phyloP scores from a whole-genome alignment of 1,284 basidiomycete genomes.

The Ustilago vetiveriae region DNA sequence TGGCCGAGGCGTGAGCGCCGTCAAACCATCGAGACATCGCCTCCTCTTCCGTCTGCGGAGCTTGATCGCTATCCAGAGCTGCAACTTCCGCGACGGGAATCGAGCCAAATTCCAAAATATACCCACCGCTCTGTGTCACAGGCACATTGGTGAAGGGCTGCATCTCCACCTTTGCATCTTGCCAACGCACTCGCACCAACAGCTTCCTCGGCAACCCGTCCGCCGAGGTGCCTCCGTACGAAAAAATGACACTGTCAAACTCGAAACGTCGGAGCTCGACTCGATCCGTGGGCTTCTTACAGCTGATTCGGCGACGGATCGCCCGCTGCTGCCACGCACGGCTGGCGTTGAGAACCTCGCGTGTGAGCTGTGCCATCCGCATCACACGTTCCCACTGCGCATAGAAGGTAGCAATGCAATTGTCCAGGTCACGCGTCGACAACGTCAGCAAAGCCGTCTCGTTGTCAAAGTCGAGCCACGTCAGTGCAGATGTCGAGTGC shows the following conservation, averaged over 20 bases:
- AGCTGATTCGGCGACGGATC: conserved; percentile 19
- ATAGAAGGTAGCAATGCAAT: conserved; percentile 85
- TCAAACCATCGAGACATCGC: conserved; percentile 78
- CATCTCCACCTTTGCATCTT: conserved; percentile 38
- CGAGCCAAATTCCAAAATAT: conserved; percentile 45
- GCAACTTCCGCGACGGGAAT: conserved; percentile 8
- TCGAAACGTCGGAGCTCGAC: conserved; percentile 29
- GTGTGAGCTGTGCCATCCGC: conserved; percentile 88
- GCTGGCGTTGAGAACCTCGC: conserved; percentile 72
- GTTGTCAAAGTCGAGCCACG: conserved; percentile 83
- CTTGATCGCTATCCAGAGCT: background rate
- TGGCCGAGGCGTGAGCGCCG: conserved; percentile 71
- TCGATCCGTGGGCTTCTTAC: conserved; percentile 27
- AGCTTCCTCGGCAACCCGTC: conserved; percentile 16
- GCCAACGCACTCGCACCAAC: conserved; percentile 45
- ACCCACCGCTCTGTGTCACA: conserved; percentile 30
- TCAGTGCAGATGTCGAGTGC: conserved; percentile 77
- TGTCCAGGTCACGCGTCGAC: conserved; percentile 82
- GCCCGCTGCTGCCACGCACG: conserved; percentile 44
- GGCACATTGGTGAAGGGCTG: conserved; percentile 15
- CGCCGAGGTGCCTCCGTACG: conserved; percentile 69
- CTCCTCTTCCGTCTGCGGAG: conserved; percentile 71
- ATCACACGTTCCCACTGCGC: conserved; percentile 90
- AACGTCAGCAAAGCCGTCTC: conserved; percentile 85
- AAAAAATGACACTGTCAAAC: conserved; percentile 67